Evolutionary conservation across 768 basidiomycete species (phyloP), one percentile per base, ranked within the genome.

Genomic region (Multifurca ochricompacta): DNA sequence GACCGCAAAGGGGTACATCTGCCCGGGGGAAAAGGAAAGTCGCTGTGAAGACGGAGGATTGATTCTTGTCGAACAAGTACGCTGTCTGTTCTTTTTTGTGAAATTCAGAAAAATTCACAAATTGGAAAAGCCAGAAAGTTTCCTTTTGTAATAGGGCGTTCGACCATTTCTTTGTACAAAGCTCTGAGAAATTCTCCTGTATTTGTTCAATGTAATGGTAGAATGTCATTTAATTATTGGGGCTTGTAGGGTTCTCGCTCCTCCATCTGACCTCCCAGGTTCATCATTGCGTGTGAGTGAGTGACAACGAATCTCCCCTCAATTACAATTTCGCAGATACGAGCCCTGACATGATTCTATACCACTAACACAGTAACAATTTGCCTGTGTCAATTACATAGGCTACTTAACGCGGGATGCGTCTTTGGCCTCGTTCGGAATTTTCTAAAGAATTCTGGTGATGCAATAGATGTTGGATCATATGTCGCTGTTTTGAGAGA

Each of bases 21-120:
- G 51, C 46, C 11, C 53, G 58, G 21, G 60, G 58, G 1, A 59
- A 61, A n/a, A 54, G 50, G 40, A 60, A 23, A 32, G 57, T 49
- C 19, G 48, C 41, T 1, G 31, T 53, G 34, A 58, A 39, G 30
- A 28, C 14, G 11, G 58, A 59, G 32, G 51, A 52, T 31, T 57
- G 14, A 52, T 41, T 9, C n/a, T 21, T 21, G 35, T 43, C 16
- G 19, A 36, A n/a, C 6, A 30, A 19, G 55, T 52, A 30, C 25
- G 50, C 47, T 7, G 9, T 21, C 1, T 21, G n/a, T 47, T 10
- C 30, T 9, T 23, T 16, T 31, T 36, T n/a, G 44, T 16, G 27
- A 39, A 5, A 5, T 37, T 19, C 2, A 31, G 28, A 21, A 27
- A 16, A 27, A 2, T 19, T 52, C 43, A 52, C 25, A 19, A 21